Base-by-base conservation (phyloP, 768 basidiomycete genomes). In the Boletus subparvulus region DNA sequence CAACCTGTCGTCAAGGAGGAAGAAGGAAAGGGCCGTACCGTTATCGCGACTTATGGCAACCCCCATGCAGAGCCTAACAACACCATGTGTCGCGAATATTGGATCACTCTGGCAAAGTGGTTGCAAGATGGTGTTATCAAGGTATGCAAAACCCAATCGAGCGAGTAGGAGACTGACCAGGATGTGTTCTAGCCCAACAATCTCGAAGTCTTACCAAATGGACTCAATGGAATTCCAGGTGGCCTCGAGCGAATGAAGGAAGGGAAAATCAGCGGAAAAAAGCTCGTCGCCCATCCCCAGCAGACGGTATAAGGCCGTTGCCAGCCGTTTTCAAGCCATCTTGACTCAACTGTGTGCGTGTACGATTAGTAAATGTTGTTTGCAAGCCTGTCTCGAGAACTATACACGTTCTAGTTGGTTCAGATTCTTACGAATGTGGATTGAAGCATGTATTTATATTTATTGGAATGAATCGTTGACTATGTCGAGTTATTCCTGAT, bases 201-300 rank as follows among this genome's bases (percentile, higher is more conserved):
- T n/a, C 57, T 73, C 5, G 75, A 81, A 60, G 65, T 79, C n/a
- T 63, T 82, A 12, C 71, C 74, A 0, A 61, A 66, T 30, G 81
- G 81, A 2, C 66, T 82, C 2, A 54, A 62, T 9, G 79, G 73
- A 10, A 70, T 81, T 10, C 40, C 54, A 0, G 69, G 50, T 11
- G 79, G 75, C 3, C 60, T 82, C 30, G 66, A 74, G 44, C 65
- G 64, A 56, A 42, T 81, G 62, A 67, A 65, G 63, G 56, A 58
- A 3, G 70, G 74, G 10, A 53, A 75, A 52, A 69, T 80, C 32
- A 79, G 77, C n/a, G 80, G 75, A 6, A 63, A 57, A 16, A 82
- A 82, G 62, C 61, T 82, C 19, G 70, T 82, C 10, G 75, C 57
- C 1, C 74, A 66, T 51, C 79, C 78, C 17, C 73, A 73, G 54